These are phyloP conservation scores for Triticum monococcum DNA, from an alignment of 176 grass and related monocot species.

Conservation along the genomic window DNA sequence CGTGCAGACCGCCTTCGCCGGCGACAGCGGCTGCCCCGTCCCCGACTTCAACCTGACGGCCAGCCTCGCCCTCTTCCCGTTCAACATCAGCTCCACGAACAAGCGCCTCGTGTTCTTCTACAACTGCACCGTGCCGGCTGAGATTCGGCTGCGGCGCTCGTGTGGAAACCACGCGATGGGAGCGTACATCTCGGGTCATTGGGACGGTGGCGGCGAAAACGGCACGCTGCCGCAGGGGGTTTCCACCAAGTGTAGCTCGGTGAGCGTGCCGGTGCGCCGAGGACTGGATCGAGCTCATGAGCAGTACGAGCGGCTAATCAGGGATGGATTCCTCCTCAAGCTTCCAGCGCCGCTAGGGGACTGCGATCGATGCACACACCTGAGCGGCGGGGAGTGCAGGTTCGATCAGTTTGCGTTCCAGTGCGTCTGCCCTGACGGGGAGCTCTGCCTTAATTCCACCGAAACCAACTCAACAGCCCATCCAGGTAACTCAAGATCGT, in stretches of 20 bases:
- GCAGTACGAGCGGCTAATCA: conserved; percentile 23
- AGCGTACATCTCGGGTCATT: not conserved
- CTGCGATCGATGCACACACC: not conserved
- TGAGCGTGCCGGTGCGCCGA: conserved; percentile 34
- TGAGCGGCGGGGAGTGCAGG: conserved; percentile 45
- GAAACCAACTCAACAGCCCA: not conserved
- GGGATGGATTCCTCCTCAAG: conserved; percentile 36
- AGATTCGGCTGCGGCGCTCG: fast-evolving
- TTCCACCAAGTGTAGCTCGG: not conserved
- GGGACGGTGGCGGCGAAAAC: no score
- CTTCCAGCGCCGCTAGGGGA: not conserved
- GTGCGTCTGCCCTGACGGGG: conserved; percentile 36
- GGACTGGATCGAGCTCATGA: not conserved
- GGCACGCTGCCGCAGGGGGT: not conserved
- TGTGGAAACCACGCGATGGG: not conserved
- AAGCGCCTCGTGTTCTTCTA: conserved; percentile 38
- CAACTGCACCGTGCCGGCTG: not conserved
- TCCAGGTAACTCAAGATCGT: not conserved
- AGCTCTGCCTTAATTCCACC: not conserved
- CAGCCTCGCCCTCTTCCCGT: conserved; percentile 16
- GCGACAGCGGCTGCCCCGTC: not conserved
- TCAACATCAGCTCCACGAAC: not conserved
- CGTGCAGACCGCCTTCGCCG: not conserved
- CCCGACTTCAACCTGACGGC: conserved; percentile 35
- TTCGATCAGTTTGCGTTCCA: conserved; percentile 1